A percentile compares a stretch with the other conserved stretches of the same genome.
phyloP scores from a whole-genome alignment of 768 basidiomycete species.

The Boletus reticuloceps region DNA sequence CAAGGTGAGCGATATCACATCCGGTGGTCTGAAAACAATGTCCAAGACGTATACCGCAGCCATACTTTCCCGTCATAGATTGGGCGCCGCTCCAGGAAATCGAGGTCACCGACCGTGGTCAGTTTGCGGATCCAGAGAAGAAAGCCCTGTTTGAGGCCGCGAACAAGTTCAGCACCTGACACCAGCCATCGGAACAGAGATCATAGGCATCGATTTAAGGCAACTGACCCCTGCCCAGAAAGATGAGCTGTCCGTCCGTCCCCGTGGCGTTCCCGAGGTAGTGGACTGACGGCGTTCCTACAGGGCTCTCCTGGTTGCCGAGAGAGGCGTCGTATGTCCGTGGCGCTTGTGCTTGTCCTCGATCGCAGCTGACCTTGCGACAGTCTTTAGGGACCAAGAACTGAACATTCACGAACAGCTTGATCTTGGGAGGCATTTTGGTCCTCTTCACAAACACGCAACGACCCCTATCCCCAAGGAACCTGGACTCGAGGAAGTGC shows the following conservation, averaged over 20 bases:
- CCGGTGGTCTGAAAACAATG: neutral
- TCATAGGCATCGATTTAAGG: slow-evolving; percentile 69
- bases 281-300: slow-evolving; percentile 8
- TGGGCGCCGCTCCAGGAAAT: slow-evolving; percentile 64
- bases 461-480: slow-evolving; percentile 72
- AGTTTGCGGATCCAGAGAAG: slow-evolving; percentile 70
- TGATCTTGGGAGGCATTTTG: slow-evolving; percentile 68
- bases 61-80: slow-evolving; percentile 56
- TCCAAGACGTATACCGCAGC: slow-evolving; percentile 37
- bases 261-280: neutral
- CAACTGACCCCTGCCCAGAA: slow-evolving; percentile 67
- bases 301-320: slow-evolving; percentile 71
- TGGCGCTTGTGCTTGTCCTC: neutral
- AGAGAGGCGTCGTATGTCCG: slow-evolving; percentile 76
- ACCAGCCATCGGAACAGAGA: slow-evolving; percentile 72
- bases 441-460: slow-evolving; percentile 79
- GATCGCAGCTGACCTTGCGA: neutral
- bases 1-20: slow-evolving; percentile 42
- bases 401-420: slow-evolving; percentile 66
- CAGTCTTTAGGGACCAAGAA: slow-evolving; percentile 77
- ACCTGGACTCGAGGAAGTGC: slow-evolving; percentile 73
- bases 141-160: slow-evolving; percentile 62
- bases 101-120: slow-evolving; percentile 62
- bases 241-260: slow-evolving; percentile 64
- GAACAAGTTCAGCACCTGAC: slow-evolving; percentile 66